Evolutionary conservation across 441 rosid genomes (phyloP).

Genomic region (Bruguiera hainesii): DNA sequence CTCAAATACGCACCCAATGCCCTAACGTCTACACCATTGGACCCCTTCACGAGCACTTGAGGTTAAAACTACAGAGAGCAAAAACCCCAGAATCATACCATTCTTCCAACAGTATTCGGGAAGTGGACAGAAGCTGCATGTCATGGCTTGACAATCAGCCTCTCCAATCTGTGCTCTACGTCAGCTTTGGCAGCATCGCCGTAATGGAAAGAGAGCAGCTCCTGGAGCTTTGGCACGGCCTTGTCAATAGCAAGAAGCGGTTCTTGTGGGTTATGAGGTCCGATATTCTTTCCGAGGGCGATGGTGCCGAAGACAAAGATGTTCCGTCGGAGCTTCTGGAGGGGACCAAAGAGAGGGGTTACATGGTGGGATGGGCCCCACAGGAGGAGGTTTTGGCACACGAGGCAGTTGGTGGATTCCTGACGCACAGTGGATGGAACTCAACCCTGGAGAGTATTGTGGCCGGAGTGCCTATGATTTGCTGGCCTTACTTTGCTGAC

Average conservation of each 20-base stretch:
- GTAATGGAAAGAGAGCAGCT: slow-evolving; percentile 27
- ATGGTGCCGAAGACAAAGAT: slow-evolving; percentile 6
- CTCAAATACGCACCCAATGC: slow-evolving; percentile 30
- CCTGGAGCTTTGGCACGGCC: slow-evolving; percentile 51
- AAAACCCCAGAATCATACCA: background rate
- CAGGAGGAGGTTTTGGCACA: slow-evolving; percentile 39
- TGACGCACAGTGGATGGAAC: slow-evolving; percentile 62
- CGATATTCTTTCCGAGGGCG: slow-evolving; percentile 12
- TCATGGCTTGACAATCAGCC: slow-evolving; percentile 53
- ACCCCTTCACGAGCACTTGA: slow-evolving; percentile 43
- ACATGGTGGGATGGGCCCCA: slow-evolving; percentile 49
- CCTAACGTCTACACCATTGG: slow-evolving; percentile 45
- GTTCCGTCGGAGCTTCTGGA: slow-evolving; percentile 32
- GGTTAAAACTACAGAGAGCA: slow-evolving; percentile 10
- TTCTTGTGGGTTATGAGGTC: slow-evolving; percentile 62
- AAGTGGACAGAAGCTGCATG: slow-evolving; percentile 36
- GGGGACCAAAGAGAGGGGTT: slow-evolving; percentile 34
- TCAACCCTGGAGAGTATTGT: slow-evolving; percentile 41
- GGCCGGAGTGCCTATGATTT: slow-evolving; percentile 52
- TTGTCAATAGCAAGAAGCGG: slow-evolving; percentile 38
- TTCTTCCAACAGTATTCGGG: slow-evolving; percentile 23
- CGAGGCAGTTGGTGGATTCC: slow-evolving; percentile 37
- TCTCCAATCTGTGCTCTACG: slow-evolving; percentile 39
- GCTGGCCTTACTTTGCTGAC: slow-evolving; percentile 49
- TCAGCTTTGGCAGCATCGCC: slow-evolving; percentile 54